Evolutionary conservation across 305 asterid genomes (phyloP), one percentile per base, ranked within the genome.

Genomic region (Solanum aculeatissimum): DNA sequence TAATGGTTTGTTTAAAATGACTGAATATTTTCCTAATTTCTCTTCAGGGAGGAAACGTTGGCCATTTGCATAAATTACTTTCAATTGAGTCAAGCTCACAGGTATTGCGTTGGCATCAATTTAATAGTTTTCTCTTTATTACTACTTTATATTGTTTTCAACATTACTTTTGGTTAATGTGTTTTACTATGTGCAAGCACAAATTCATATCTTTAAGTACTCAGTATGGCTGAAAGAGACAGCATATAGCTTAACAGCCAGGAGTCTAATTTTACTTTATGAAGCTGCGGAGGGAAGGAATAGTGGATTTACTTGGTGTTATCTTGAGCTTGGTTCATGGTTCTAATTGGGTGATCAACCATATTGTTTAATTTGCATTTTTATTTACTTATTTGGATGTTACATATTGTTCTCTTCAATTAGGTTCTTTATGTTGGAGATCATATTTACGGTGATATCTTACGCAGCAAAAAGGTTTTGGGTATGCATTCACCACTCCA

Each of bases 391-490:
- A 58, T 35, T 54, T 51, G 62, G 63, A 69, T 69, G 54, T 18
- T 32, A 78, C 27, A 7, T 12, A 40, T 69, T 70, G 57, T 75
- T 83, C 70, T 81, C 23, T 43, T 69, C 29, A 72, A 62, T 74
- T 88, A 97, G 99, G 99, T 97, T 25, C 99, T 97, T 86, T 97
- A 97, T 42, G 99, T 95, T 88, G 99, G 99, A 58, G 99, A 97
- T 92, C 98, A 97, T 89, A 97, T 97, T 83, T 95, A 97, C 87
- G 99, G 99, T 81, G 99, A 97, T 89, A 97, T 97, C 84, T 91
- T 97, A 86, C 97, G 98, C 84, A 97, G 99, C 87, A 97, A 97
- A 92, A 95, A 97, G 86, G 94, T 93, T 88, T 91, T 94, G 81
- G 99, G 99, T 97, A 97, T 82, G 89, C 81, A 49, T 74, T 85